Evolutionary conservation across 306 rosid genomes (phyloP), one percentile per base, ranked within the genome.

Genomic region (Spatholobus suberectus): DNA sequence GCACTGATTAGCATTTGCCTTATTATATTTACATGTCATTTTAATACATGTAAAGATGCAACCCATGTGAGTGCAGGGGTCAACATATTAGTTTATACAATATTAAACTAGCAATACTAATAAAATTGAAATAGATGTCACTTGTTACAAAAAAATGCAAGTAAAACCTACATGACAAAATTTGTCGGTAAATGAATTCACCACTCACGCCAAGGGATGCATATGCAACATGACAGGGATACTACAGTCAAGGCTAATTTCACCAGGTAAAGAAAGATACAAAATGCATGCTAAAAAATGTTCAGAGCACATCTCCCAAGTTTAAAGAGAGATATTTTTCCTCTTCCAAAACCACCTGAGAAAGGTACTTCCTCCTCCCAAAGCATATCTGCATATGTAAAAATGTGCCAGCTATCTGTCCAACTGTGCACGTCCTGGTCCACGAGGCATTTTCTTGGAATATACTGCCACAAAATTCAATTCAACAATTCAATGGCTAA

Each of bases 361-460:
- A 14, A 61, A 14, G 27, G 38, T 15, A 59, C 38, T 27, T 24
- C 9, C 37, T n/a, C n/a, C 18, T 12, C 15, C 29, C 32, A 59
- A 26, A 59, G n/a, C n/a, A n/a, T n/a, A n/a, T n/a, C n/a, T n/a
- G 67, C 67, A 59, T 59, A 24, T 59, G 67, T 14, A 26, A 26
- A 5, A 20, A 65, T 13, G 3, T 59, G 32, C 4, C 51, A 18
- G 6, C 27, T 18, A 21, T 20, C 49, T 38, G 32, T 37, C 52
- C 51, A 57, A 32, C 13, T 21, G 41, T 38, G 32, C 34, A 38
- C 6, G 51, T 40, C 73, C 73, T n/a, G n/a, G 32, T 68, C 52
- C 73, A 38, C 73, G 73, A 0, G 73, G 73, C 73, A 68, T 38
- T 38, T 68, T 68, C 32, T 68, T 68, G 0, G 73, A 38, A 18